Conservation (phyloP, 2,329 filamentous ascomycete genomes). For the Aotearoamyces nothofagi region DNA sequence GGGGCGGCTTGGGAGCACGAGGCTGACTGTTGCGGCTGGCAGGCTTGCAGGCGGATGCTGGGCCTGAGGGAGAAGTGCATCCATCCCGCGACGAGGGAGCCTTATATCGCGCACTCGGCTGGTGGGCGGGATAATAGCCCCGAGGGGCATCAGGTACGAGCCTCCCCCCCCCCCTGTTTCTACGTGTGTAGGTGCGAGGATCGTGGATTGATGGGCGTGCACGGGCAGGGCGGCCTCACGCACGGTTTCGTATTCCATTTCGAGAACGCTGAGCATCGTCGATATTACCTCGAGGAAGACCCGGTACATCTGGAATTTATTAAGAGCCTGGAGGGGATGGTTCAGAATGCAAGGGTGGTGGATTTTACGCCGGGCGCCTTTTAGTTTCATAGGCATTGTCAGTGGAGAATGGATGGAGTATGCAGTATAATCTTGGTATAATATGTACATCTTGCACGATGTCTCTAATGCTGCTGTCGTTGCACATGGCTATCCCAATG, state of each 20-base stretch:
- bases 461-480: too few species aligned
- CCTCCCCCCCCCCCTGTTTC: not conserved
- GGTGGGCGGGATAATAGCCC: slow-evolving; percentile 45
- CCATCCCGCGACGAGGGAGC: slow-evolving; percentile 36
- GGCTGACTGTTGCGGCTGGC: slow-evolving; percentile 3
- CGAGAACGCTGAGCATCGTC: slow-evolving; percentile 43
- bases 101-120: slow-evolving; percentile 41
- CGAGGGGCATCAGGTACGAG: slow-evolving; percentile 39
- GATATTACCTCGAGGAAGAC: slow-evolving; percentile 53
- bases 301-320: slow-evolving; percentile 45
- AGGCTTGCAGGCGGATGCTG: slow-evolving; percentile 41
- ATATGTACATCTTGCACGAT: not conserved
- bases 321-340: slow-evolving; percentile 26
- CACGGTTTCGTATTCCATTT: slow-evolving; percentile 58
- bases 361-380: slow-evolving; percentile 40
- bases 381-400: too few species aligned
- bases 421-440: not conserved
- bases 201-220: not conserved
- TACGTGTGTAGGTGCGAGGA: not conserved
- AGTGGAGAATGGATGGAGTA: too few species aligned
- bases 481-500: slow-evolving; percentile 6
- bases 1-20: not conserved
- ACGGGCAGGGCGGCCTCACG: slow-evolving; percentile 39
- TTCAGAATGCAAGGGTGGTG: slow-evolving; percentile 37
- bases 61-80: slow-evolving; percentile 39